These are phyloP conservation scores for Candida chauliodis DNA, from an alignment of 805 yeast species.

Conservation along the genomic window DNA sequence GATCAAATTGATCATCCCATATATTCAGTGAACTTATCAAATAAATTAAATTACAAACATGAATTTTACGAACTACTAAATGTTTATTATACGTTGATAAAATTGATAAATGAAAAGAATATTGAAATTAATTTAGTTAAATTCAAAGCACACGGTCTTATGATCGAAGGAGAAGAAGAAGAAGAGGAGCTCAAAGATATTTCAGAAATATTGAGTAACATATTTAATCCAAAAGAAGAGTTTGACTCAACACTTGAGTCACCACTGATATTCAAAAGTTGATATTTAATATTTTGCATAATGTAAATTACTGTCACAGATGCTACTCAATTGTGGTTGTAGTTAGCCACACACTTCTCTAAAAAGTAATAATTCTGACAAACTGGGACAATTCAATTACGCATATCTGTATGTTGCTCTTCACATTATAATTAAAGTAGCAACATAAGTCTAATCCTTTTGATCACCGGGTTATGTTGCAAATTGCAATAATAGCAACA, in stretches of 20 bases:
- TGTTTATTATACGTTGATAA: slow-evolving; percentile 13
- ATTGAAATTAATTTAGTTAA: slow-evolving; percentile 13
- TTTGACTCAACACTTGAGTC: slow-evolving; percentile 9
- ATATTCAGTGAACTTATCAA: background rate
- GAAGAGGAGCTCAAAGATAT: background rate
- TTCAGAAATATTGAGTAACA: slow-evolving; percentile 2
- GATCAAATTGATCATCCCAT: background rate
- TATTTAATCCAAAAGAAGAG: slow-evolving; percentile 10
- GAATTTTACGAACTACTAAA: slow-evolving; percentile 15
- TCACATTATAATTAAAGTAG: no score
- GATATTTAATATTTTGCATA: no score
- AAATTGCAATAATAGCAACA: no score
- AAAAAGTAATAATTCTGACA: no score
- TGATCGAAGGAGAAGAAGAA: background rate
- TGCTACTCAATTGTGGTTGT: no score
- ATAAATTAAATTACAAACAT: slow-evolving; percentile 1
- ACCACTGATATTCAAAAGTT: no score
- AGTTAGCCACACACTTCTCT: background rate
- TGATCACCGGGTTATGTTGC: no score
- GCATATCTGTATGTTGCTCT: no score
- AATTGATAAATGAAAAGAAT: slow-evolving; percentile 13
- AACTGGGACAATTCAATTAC: no score
- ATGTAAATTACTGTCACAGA: no score
- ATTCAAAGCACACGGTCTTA: slow-evolving; percentile 9
- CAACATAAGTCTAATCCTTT: no score